phyloP scores from a whole-genome alignment of 371 early-diverging fungal species.

The Fennellomyces sp. region DNA sequence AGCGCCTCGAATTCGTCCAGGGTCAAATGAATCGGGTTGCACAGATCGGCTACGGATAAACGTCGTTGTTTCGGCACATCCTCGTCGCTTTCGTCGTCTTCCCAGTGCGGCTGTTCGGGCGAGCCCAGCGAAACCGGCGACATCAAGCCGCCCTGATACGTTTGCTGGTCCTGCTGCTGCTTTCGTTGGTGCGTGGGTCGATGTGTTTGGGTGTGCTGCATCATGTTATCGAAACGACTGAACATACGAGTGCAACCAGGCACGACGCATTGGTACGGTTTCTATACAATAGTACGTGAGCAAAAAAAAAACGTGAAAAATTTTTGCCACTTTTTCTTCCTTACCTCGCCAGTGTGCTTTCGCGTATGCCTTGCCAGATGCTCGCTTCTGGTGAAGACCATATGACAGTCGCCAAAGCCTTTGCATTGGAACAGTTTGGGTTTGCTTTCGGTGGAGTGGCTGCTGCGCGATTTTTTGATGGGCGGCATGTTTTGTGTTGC shows the following conservation, averaged over 20 bases:
- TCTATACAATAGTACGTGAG: slow-evolving; percentile 14
- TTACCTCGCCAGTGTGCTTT: slow-evolving; percentile 14
- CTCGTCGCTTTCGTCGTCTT: neutral
- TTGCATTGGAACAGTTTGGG: slow-evolving; percentile 55
- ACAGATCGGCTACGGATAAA: slow-evolving; percentile 19
- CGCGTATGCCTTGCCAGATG: slow-evolving; percentile 55
- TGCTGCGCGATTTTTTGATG: neutral
- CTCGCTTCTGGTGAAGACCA: slow-evolving; percentile 57
- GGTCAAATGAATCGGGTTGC: slow-evolving; percentile 18
- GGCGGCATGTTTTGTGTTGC: slow-evolving; percentile 3
- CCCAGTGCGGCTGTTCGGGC: slow-evolving; percentile 11
- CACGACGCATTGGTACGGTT: slow-evolving; percentile 63
- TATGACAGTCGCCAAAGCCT: slow-evolving; percentile 52
- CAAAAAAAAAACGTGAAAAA: neutral
- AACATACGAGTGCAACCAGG: slow-evolving; percentile 60
- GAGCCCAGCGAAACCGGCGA: slow-evolving; percentile 28
- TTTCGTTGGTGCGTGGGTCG: neutral
- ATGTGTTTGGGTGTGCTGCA: slow-evolving; percentile 65
- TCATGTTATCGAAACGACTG: slow-evolving; percentile 68
- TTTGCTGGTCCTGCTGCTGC: slow-evolving; percentile 2
- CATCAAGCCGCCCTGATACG: slow-evolving; percentile 14
- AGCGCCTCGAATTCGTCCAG: slow-evolving; percentile 24
- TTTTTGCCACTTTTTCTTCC: no score
- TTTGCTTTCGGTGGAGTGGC: neutral
- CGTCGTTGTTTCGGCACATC: slow-evolving; percentile 9